Evolutionary conservation across 352 stramenopile genomes (phyloP), one percentile per base, ranked within the genome.

Genomic region (Phytophthora colocasiae): DNA sequence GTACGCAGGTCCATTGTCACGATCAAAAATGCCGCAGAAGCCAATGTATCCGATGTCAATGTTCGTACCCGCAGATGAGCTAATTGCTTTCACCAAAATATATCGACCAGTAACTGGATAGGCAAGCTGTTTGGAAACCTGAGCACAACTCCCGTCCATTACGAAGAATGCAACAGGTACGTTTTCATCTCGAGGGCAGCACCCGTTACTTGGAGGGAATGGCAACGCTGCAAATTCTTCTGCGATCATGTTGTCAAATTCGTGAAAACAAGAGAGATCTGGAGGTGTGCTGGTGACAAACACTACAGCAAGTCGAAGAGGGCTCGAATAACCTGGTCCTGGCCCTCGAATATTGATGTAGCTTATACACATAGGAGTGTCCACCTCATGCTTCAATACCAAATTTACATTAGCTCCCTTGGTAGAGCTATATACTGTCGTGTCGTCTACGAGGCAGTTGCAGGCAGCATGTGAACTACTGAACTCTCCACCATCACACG

Each of bases 21-120:
- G 80, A 60, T 96, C 87, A 34, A 92, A 95, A 6, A 81, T 80
- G 1, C 89, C 89, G n/a, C 71, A 93, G 41, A 93, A 80, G 2
- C 86, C 89, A 40, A 95, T 64, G 61, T 92, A 94, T 10, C 89
- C 87, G 17, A 95, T 67, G 29, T 96, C 87, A 36, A 96, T 96
- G 47, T 95, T 96, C n/a, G 72, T 66, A 14, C 85, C 86, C 11
- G 77, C 62, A 0, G 84, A 78, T 7, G 89, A 75, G 27, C 83
- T 78, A 31, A 96, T 60, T 10, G 92, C 71, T 57, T 96, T 96
- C 3, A 95, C 66, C 6, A 95, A 58, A 39, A 95, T 80, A 40
- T 94, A 96, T 10, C 89, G 73, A 49, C 89, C 89, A 24, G 78
- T 85, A 8, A 92, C 73, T 12, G 87, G 83, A 31, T 75, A 72